phyloP scores from a whole-genome alignment of 1,139 yeast genomes.

The Sugiyamaella grinbergsii region DNA sequence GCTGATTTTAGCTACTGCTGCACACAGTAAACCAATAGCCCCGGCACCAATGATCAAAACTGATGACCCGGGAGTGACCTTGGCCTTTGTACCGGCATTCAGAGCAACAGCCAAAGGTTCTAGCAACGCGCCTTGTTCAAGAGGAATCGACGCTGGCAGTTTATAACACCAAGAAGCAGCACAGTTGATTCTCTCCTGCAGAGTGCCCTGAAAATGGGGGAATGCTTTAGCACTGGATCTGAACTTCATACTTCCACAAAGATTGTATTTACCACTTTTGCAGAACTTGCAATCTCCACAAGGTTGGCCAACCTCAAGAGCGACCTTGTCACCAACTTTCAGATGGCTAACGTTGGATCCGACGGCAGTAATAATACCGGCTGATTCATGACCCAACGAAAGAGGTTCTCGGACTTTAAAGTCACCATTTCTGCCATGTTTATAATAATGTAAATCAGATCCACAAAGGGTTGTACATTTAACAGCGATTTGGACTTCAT shows the following conservation, averaged over 20 bases:
- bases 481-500: slow-evolving; percentile 62
- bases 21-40: slow-evolving; percentile 77
- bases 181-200: slow-evolving; percentile 36
- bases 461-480: slow-evolving; percentile 35
- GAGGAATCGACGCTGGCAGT: slow-evolving; percentile 66
- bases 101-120: slow-evolving; percentile 86
- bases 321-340: slow-evolving; percentile 39
- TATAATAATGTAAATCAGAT: slow-evolving; percentile 33
- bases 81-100: slow-evolving; percentile 68
- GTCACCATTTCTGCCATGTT: slow-evolving; percentile 34
- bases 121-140: slow-evolving; percentile 81
- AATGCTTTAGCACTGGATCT: slow-evolving; percentile 33
- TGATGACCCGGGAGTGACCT: slow-evolving; percentile 61
- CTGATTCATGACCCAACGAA: slow-evolving; percentile 59
- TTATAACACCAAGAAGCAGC: slow-evolving; percentile 73
- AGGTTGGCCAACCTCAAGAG: slow-evolving; percentile 43
- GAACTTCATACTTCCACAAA: slow-evolving; percentile 41
- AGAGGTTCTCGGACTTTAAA: slow-evolving; percentile 35
- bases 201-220: slow-evolving; percentile 35
- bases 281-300: slow-evolving; percentile 53
- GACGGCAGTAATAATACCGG: slow-evolving; percentile 50
- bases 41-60: slow-evolving; percentile 85
- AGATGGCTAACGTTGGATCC: slow-evolving; percentile 43
- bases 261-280: slow-evolving; percentile 49
- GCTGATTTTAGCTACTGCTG: slow-evolving; percentile 70